These are phyloP conservation scores for Xylariaceae sp. DNA, from an alignment of 2,329 filamentous ascomycete species.

Conservation along the genomic window DNA sequence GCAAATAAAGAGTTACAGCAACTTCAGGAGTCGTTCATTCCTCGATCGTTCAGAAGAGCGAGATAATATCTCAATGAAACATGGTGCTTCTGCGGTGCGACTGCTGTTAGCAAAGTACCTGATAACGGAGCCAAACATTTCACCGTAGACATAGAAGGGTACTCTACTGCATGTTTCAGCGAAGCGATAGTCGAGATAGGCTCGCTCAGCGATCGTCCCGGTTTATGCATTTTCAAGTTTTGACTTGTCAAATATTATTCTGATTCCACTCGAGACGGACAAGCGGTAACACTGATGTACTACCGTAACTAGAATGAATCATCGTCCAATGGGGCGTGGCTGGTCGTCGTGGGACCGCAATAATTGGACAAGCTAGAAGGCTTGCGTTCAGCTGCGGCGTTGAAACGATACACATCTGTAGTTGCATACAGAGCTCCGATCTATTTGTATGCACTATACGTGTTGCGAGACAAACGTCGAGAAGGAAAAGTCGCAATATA, in stretches of 20 bases:
- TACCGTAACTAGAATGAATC: constrained; percentile 13
- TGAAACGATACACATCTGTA: too few relatives aligned
- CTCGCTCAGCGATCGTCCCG: too few relatives aligned
- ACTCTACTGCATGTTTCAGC: too few relatives aligned
- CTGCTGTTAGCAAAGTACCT: too few relatives aligned
- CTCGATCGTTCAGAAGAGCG: too few relatives aligned
- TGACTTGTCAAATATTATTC: constrained; percentile 21
- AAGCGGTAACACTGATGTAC: constrained; percentile 18
- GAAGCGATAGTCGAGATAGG: not conserved
- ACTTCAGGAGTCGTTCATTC: too few relatives aligned
- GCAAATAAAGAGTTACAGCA: too few relatives aligned
- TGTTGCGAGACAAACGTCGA: constrained; percentile 4
- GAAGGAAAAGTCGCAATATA: not conserved
- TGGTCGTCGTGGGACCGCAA: too few relatives aligned
- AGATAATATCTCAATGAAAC: too few relatives aligned
- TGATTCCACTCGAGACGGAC: constrained; percentile 4
- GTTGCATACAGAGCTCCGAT: not conserved
- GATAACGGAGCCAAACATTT: not conserved
- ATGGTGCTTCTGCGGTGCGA: too few relatives aligned
- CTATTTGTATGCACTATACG: not conserved
- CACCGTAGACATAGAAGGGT: not conserved
- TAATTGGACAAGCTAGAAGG: too few relatives aligned
- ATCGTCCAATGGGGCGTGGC: constrained; percentile 12
- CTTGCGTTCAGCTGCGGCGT: constrained; percentile 12
- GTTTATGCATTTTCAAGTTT: not conserved